Evolutionary conservation across 2,329 filamentous ascomycete species (phyloP).

Genomic region (Exophiala dermatitidis): DNA sequence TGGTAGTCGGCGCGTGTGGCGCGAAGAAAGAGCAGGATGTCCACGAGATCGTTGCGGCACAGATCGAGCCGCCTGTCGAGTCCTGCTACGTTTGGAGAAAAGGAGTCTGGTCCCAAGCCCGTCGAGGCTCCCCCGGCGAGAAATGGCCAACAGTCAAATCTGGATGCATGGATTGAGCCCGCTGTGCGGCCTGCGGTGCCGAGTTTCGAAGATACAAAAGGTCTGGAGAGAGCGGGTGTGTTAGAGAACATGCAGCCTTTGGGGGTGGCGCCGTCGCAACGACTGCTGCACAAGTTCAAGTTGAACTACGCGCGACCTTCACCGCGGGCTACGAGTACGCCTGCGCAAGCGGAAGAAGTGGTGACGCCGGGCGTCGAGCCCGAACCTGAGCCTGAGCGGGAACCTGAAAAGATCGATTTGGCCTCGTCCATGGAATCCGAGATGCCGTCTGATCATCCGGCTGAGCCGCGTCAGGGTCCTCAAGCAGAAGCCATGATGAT

Average conservation of each 20-base stretch:
- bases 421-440: conserved; percentile 19
- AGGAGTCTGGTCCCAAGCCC: conserved; percentile 16
- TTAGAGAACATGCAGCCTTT: conserved; percentile 78
- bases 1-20: conserved; percentile 21
- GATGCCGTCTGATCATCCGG: conserved; percentile 8
- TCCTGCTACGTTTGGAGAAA: conserved; percentile 24
- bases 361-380: conserved; percentile 13
- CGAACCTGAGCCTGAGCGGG: no score
- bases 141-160: conserved; percentile 21
- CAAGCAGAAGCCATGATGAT: conserved; percentile 19
- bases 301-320: conserved; percentile 23
- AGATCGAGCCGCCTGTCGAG: conserved; percentile 26
- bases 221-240: conserved; percentile 66
- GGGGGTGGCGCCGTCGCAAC: conserved; percentile 60
- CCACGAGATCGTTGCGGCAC: conserved; percentile 26
- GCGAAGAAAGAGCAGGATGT: conserved; percentile 24
- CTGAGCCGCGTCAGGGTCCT: conserved; percentile 3
- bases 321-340: conserved; percentile 12
- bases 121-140: conserved; percentile 16
- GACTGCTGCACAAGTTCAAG: conserved; percentile 52
- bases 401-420: conserved; percentile 21
- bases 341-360: conserved; percentile 16
- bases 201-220: conserved; percentile 69
- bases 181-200: conserved; percentile 48
- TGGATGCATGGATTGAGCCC: conserved; percentile 52